These are phyloP conservation scores for Funneliformis mosseae DNA, from an alignment of 192 early-diverging fungal genomes.

Conservation along the genomic window DNA sequence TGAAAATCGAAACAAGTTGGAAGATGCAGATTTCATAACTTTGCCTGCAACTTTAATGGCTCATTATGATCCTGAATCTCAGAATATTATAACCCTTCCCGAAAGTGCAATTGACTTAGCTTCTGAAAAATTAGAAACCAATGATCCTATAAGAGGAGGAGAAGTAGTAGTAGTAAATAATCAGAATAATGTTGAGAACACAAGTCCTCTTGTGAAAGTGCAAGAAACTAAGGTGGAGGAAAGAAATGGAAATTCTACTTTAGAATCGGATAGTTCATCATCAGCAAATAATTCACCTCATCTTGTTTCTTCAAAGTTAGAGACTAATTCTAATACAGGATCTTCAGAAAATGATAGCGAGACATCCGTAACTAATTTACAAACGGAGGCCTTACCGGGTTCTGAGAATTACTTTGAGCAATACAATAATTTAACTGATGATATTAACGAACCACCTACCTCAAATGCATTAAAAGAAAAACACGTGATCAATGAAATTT, in stretches of 20 bases:
- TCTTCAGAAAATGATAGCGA: background rate
- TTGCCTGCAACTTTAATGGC: conserved; percentile 59
- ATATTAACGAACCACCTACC: background rate
- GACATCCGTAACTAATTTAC: background rate
- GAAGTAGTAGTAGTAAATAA: background rate
- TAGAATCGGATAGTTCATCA: background rate
- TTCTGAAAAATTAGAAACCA: background rate
- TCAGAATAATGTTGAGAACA: background rate
- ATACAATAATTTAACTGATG: background rate
- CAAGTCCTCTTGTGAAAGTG: too few species aligned
- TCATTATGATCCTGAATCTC: conserved; percentile 47
- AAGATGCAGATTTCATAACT: conserved; percentile 48
- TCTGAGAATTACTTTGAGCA: background rate
- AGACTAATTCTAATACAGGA: background rate
- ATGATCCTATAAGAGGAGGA: background rate
- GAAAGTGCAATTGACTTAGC: background rate
- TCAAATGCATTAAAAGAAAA: conserved; percentile 31
- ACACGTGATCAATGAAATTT: conserved; percentile 31
- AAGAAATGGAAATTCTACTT: background rate
- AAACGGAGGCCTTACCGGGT: background rate
- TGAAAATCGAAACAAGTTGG: conserved; percentile 63
- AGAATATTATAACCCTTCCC: conserved; percentile 28
- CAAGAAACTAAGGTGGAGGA: background rate
- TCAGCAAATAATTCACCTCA: background rate
- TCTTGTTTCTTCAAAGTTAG: background rate